phyloP scores from a whole-genome alignment of 495 filamentous ascomycete genomes.

The Lentithecium fluviatile region DNA sequence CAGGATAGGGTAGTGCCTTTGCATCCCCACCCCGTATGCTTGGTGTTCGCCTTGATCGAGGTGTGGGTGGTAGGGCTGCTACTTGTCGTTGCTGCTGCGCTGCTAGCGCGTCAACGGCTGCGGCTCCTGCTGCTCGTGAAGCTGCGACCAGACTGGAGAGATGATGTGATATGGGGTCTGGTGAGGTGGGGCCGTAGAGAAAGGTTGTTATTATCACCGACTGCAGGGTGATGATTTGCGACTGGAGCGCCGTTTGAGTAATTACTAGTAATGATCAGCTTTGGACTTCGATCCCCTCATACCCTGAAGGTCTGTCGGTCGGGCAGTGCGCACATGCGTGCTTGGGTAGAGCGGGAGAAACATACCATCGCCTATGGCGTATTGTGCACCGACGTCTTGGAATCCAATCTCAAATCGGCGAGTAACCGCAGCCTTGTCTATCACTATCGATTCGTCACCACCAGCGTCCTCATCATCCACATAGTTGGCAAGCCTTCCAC shows the following conservation, averaged over 20 bases:
- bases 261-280: constrained; percentile 12
- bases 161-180: constrained; percentile 32
- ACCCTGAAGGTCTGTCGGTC: too few relatives aligned
- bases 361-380: constrained; percentile 31
- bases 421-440: constrained; percentile 31
- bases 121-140: constrained; percentile 17
- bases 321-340: too few relatives aligned
- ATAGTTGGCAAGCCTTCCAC: constrained; percentile 12
- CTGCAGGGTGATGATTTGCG: constrained; percentile 31
- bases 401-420: constrained; percentile 19
- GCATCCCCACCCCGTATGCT: background rate
- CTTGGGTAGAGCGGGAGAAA: background rate
- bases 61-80: constrained; percentile 5
- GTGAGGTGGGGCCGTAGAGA: constrained; percentile 32
- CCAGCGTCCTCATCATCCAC: constrained; percentile 13
- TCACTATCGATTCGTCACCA: constrained; percentile 13
- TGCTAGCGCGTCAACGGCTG: constrained; percentile 16
- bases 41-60: constrained; percentile 7
- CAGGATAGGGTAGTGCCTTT: constrained; percentile 7
- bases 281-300: background rate
- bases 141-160: constrained; percentile 22
- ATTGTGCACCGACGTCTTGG: constrained; percentile 24
- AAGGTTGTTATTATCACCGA: constrained; percentile 27
- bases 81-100: constrained; percentile 29
- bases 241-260: constrained; percentile 29